These are phyloP conservation scores for Kalmusia sp. DNA, from an alignment of 2,329 filamentous ascomycete genomes.

Conservation along the genomic window DNA sequence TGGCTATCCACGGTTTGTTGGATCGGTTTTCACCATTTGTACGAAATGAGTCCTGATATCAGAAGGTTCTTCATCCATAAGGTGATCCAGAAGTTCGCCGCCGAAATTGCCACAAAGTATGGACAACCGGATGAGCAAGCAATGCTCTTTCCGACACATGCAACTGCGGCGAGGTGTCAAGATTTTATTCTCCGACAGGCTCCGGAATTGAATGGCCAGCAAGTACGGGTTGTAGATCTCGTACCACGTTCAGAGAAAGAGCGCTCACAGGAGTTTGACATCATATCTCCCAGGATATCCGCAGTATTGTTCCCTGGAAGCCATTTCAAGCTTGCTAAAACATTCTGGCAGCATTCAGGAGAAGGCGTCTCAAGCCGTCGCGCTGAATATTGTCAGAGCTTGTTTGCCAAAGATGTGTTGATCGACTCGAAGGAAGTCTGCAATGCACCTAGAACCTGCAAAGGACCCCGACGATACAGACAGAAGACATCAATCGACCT, in stretches of 20 bases:
- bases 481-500: conserved; percentile 62
- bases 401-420: conserved; percentile 74
- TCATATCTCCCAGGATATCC: conserved; percentile 54
- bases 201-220: conserved; percentile 57
- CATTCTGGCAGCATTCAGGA: conserved; percentile 96
- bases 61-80: conserved; percentile 89
- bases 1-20: conserved; percentile 80
- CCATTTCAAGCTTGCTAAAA: conserved; percentile 77
- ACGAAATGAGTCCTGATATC: conserved; percentile 15
- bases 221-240: conserved; percentile 67
- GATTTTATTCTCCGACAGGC: conserved; percentile 73
- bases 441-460: conserved; percentile 55
- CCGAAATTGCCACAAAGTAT: conserved; percentile 70
- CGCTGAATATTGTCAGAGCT: conserved; percentile 84
- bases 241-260: conserved; percentile 65
- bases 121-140: conserved; percentile 70
- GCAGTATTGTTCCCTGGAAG: conserved; percentile 73
- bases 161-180: conserved; percentile 74
- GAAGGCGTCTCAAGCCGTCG: conserved; percentile 91
- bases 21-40: not conserved
- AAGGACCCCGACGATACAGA: conserved; percentile 84
- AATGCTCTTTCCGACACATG: conserved; percentile 81
- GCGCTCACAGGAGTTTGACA: conserved; percentile 52
- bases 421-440: conserved; percentile 55
- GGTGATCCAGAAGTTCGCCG: conserved; percentile 76